phyloP scores from a whole-genome alignment of 306 rosid genomes.

The Sicyos edulis region DNA sequence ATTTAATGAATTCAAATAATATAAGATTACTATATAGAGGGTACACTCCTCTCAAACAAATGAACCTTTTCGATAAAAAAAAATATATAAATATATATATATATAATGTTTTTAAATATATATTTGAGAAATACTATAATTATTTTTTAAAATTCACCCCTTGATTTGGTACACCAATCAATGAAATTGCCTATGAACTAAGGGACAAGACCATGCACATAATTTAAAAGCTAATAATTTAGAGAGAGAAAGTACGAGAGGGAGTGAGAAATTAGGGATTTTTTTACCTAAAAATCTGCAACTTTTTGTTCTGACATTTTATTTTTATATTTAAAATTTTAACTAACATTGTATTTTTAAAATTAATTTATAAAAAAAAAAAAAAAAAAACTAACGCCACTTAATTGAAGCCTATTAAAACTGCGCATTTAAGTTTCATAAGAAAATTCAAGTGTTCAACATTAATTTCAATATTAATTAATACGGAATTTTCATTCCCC shows the following conservation, averaged over 20 bases:
- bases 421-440: too few species aligned
- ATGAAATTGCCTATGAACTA: neutral
- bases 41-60: too few species aligned
- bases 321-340: neutral
- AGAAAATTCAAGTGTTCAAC: neutral
- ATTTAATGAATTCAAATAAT: too few species aligned
- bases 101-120: neutral
- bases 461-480: neutral
- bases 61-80: too few species aligned
- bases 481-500: neutral
- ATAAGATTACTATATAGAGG: too few species aligned
- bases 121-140: neutral
- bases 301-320: neutral
- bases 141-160: neutral
- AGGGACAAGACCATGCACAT: conserved; percentile 14
- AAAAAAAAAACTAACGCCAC: too few species aligned
- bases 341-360: neutral
- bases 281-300: neutral
- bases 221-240: neutral
- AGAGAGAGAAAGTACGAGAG: neutral
- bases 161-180: conserved; percentile 16
- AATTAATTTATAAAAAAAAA: neutral
- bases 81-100: too few species aligned
- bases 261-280: too few species aligned
- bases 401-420: too few species aligned